Evolutionary conservation across 441 rosid genomes (phyloP), one percentile per base, ranked within the genome.

Genomic region (Dalechampia spathulata): DNA sequence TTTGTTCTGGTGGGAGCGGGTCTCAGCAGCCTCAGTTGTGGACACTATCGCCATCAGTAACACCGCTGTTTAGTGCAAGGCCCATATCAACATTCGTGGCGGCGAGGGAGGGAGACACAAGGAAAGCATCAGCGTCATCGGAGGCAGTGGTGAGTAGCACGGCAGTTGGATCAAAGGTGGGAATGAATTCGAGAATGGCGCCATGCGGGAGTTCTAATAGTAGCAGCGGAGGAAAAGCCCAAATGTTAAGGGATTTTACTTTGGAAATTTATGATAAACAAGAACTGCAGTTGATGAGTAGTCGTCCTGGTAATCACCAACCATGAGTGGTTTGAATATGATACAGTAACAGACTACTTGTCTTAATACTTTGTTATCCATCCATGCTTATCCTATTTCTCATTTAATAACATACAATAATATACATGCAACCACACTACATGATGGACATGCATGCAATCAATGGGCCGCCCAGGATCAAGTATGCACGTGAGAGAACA

Each of bases 171-270:
- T 63, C 77, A 12, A 69, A 68, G 65, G 63, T 53, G 52, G 77
- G 66, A 11, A 75, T 63, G 62, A 75, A 58, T 39, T 80, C 83
- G 41, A 73, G 64, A 11, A 75, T 75, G 78, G 86, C 78, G 11
- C 71, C 77, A 30, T 73, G 81, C 56, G 71, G 56, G 57, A 75
- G 68, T 23, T 71, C 76, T n/a, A 45, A 42, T 22, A 39, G 52
- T 39, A 20, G 53, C 13, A 40, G 66, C 2, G 59, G 62, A 23
- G 80, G 66, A 5, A 77, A 69, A 48, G 52, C 81, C 12, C 76
- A 72, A 61, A 61, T 73, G 78, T 64, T 75, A 11, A 67, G 81
- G 54, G 83, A 81, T 40, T 75, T 78, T 61, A 73, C 83, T 28
- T 52, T 75, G 55, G 79, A 80, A 61, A 78, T 75, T 28, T 77